Base-by-base conservation (phyloP, 306 rosid genomes). In the Senna tora region DNA sequence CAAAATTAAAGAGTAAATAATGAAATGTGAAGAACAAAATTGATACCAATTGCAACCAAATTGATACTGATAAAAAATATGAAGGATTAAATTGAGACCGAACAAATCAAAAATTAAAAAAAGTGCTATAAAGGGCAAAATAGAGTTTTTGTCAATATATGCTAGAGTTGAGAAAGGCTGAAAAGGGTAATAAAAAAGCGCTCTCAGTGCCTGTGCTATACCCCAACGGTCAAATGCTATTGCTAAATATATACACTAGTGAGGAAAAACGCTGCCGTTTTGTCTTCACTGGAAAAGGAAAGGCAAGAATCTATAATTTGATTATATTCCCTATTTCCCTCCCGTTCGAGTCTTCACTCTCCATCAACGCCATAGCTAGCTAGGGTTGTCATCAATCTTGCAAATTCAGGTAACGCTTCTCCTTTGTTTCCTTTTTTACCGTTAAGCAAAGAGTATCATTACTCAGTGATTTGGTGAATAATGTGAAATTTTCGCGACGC, bases 261-360 rank as follows among this genome's bases (percentile, higher is more conserved):
- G 28, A 36, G 49, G 10, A 61, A 47, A 15, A 30, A 5, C 4
- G 32, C 7, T 33, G 55, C 33, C 43, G 43, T 51, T 39, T n/a
- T 33, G 64, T 66, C 66, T 45, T 17, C 30, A 4, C 30, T 0
- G 0, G 0, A 34, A 33, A 59, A 22, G 12, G 0, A n/a, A n/a
- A n/a, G n/a, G n/a, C n/a, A 39, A 74, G 22, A 7, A 12, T 16
- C 19, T 9, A 9, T 10, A 52, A 10, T 9, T 52, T 20, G 58
- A 20, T 52, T 14, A 10, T 3, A 54, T 69, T 70, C 86, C 84
- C 84, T 78, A 80, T 65, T 69, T 70, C 86, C 84, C 84, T 78
- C 82, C 71, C 6, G 5, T 38, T 51, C 65, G 9, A 45, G 21
- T 28, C 4, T 4, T 1, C 11, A 22, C 41, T 30, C 17, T 17